These are phyloP conservation scores for Syncephalis fuscata DNA, from an alignment of 371 early-diverging fungal species.

Conservation along the genomic window DNA sequence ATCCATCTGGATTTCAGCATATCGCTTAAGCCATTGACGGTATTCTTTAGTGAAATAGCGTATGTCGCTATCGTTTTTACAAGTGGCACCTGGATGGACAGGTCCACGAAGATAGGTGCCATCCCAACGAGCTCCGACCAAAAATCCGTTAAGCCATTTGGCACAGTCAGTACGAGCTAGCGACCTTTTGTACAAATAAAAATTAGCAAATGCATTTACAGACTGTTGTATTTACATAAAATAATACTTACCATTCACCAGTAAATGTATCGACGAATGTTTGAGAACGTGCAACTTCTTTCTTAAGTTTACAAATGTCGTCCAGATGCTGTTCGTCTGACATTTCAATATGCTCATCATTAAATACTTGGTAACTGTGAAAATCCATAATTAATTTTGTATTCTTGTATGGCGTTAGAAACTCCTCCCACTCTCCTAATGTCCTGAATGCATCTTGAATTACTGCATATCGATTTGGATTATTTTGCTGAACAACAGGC, in stretches of 20 bases:
- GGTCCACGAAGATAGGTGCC: conserved; percentile 23
- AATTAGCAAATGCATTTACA: conserved; percentile 43
- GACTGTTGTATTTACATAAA: too few relatives aligned
- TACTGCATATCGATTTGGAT: too few relatives aligned
- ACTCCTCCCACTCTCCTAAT: conserved; percentile 10
- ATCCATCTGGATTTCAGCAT: conserved; percentile 31
- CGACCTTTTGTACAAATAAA: conserved; percentile 34
- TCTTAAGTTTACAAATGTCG: background rate
- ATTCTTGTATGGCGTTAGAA: conserved; percentile 8
- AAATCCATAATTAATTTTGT: conserved; percentile 15
- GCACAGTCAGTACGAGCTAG: too few relatives aligned
- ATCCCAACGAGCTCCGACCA: conserved; percentile 44
- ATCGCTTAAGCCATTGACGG: conserved; percentile 15
- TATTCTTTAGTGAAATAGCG: conserved; percentile 15
- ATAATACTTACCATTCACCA: conserved; percentile 5
- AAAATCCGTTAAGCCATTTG: conserved; percentile 37
- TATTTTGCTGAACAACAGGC: too few relatives aligned
- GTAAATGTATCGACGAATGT: background rate
- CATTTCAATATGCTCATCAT: conserved; percentile 6
- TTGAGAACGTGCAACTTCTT: background rate
- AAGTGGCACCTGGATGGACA: conserved; percentile 19
- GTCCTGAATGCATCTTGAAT: conserved; percentile 21
- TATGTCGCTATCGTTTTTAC: conserved; percentile 20
- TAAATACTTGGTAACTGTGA: conserved; percentile 24
- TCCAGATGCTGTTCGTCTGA: background rate